Percentiles rank a stretch among this genome's conserved stretches.
These are phyloP conservation scores for Alternaria sp. DNA, from an alignment of 2,329 filamentous ascomycete genomes.

Conservation along the genomic window DNA sequence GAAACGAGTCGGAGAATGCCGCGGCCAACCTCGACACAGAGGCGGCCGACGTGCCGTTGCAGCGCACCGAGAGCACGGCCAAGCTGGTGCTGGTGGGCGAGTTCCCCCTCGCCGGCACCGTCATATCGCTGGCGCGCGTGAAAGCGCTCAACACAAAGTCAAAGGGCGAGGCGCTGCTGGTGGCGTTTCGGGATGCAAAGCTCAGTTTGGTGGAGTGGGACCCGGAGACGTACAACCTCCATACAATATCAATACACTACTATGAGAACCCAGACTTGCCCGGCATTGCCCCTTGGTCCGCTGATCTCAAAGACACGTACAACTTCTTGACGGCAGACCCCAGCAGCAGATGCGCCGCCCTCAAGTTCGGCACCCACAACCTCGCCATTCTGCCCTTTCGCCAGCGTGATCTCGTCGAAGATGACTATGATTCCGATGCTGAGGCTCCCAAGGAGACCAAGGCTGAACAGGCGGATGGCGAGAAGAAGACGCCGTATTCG, in stretches of 20 bases:
- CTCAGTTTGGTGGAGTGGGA: constrained; percentile 95
- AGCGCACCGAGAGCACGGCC: constrained; percentile 69
- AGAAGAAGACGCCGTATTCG: constrained; percentile 73
- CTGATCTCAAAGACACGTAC: constrained; percentile 74
- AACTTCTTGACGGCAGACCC: constrained; percentile 89
- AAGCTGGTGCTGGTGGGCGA: constrained; percentile 88
- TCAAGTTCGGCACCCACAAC: constrained; percentile 89
- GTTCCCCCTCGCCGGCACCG: constrained; percentile 80
- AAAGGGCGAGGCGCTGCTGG: constrained; percentile 80
- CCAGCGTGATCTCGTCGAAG: constrained; percentile 85
- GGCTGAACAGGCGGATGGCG: constrained; percentile 42
- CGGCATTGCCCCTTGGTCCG: constrained; percentile 77
- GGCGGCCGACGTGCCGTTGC: constrained; percentile 51
- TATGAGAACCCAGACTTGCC: constrained; percentile 94
- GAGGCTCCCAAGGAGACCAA: constrained; percentile 60
- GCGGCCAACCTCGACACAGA: constrained; percentile 59
- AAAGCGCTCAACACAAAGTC: constrained; percentile 75
- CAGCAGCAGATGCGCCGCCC: constrained; percentile 87
- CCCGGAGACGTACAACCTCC: constrained; percentile 75
- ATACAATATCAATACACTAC: constrained; percentile 94
- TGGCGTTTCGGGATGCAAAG: constrained; percentile 90
- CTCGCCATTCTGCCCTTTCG: constrained; percentile 94
- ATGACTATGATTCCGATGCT: constrained; percentile 84
- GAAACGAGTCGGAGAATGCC: constrained; percentile 49
- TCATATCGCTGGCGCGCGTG: constrained; percentile 82